phyloP scores from a whole-genome alignment of 2,329 filamentous ascomycete species.

The Aspergillus uvarum region DNA sequence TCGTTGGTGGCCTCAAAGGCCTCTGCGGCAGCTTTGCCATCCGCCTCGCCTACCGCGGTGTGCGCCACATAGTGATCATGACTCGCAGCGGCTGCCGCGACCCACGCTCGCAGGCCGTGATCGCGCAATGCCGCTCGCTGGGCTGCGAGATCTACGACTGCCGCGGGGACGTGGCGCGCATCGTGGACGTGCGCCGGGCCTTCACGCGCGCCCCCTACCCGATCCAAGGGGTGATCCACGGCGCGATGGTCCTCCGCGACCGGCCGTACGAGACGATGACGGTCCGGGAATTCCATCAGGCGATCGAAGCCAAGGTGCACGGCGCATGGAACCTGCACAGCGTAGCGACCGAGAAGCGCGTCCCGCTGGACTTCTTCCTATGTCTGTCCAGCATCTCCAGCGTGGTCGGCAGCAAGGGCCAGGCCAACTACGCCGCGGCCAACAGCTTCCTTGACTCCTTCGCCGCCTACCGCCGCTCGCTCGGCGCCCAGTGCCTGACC shows the following conservation, averaged over 20 bases:
- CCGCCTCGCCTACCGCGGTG: conserved; percentile 10
- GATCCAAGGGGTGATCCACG: conserved; percentile 19
- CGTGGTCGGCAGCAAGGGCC: conserved; percentile 22
- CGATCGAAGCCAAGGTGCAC: conserved; percentile 34
- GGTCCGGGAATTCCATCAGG: conserved; percentile 30
- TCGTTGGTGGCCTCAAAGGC: conserved; percentile 14
- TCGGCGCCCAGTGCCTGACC: conserved; percentile 16
- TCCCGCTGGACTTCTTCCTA: conserved; percentile 24
- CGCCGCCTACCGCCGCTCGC: conserved; percentile 12
- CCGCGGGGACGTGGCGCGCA: conserved; percentile 15
- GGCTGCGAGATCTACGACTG: conserved; percentile 1
- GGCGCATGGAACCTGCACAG: conserved; percentile 31
- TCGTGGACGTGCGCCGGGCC: conserved; percentile 9
- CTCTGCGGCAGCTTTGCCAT: conserved; percentile 14
- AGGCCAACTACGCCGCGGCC: conserved; percentile 27
- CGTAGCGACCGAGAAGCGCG: conserved; percentile 5
- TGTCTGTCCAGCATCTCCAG: conserved; percentile 26
- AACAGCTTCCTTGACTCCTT: conserved; percentile 27
- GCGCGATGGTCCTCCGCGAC: conserved; percentile 17
- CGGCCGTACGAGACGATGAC: conserved; percentile 30
- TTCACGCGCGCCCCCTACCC: conserved; percentile 6
- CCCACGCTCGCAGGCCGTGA: conserved; percentile 1
- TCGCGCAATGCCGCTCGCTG: conserved; percentile 1
- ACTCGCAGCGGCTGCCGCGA: conserved; percentile 13
- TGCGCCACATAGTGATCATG: conserved; percentile 8